Conservation (phyloP, 2,329 filamentous ascomycete genomes). For the Epichloe amarillans region DNA sequence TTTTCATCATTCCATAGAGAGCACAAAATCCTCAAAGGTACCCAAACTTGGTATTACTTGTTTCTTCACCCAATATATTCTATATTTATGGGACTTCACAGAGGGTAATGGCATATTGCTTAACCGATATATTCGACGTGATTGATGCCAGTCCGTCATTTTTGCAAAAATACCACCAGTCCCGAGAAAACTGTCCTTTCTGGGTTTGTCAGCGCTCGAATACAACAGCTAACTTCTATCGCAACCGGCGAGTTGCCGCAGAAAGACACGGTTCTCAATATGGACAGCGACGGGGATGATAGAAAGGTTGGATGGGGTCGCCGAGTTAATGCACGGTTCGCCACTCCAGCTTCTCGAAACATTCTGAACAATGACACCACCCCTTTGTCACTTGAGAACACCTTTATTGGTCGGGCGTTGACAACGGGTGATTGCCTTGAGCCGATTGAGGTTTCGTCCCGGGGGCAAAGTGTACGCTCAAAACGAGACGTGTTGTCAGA, state of each 20-base stretch:
- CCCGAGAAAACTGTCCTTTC: slow-evolving; percentile 10
- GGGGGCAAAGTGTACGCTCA: not conserved
- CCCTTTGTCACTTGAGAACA: slow-evolving; percentile 2
- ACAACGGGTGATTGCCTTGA: slow-evolving; percentile 6
- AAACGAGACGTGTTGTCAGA: not conserved
- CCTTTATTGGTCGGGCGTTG: slow-evolving; percentile 3
- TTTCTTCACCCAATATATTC: not conserved
- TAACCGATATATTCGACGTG: slow-evolving; percentile 4
- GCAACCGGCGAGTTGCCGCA: slow-evolving; percentile 4
- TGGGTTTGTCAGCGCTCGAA: slow-evolving; percentile 17
- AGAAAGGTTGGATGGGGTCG: slow-evolving; percentile 16
- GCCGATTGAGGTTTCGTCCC: not conserved
- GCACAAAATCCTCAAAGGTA: not conserved
- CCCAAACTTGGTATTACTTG: not conserved
- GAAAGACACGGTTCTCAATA: not conserved
- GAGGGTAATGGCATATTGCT: slow-evolving; percentile 7
- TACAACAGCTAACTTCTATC: slow-evolving; percentile 15
- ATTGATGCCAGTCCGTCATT: slow-evolving; percentile 1
- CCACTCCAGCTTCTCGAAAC: slow-evolving; percentile 15
- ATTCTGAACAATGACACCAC: not conserved
- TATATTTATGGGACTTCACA: not conserved
- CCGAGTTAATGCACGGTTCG: slow-evolving; percentile 13
- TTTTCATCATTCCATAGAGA: too few relatives aligned
- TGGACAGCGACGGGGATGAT: slow-evolving; percentile 12
- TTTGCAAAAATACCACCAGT: slow-evolving; percentile 4